A percentile compares a stretch with the other conserved stretches of the same genome.
These are phyloP conservation scores for Leptographium lundbergii DNA, from an alignment of 2,329 filamentous ascomycete species.

Conservation along the genomic window DNA sequence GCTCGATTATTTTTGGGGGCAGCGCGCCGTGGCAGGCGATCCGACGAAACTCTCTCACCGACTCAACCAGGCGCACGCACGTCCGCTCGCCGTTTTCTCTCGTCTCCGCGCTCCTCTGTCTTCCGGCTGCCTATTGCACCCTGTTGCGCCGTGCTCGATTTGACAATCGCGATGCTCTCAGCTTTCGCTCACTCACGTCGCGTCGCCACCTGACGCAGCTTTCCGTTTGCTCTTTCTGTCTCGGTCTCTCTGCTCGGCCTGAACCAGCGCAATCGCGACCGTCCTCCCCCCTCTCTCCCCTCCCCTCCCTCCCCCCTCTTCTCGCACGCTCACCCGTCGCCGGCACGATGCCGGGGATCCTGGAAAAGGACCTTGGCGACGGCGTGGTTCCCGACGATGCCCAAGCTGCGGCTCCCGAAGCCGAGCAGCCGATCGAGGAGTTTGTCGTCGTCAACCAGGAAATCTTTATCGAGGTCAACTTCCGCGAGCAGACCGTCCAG, in stretches of 20 bases:
- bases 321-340: not conserved
- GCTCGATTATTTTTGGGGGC: not conserved
- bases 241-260: not conserved
- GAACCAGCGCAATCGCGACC: not conserved
- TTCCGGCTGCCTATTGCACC: not conserved
- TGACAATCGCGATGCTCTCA: constrained; percentile 1
- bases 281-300: not conserved
- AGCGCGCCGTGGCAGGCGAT: not conserved
- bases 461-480: constrained; percentile 81
- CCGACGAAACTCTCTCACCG: not conserved
- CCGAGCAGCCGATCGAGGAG: constrained; percentile 12
- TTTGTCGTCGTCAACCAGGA: constrained; percentile 65
- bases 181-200: not conserved
- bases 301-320: not conserved
- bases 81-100: not conserved
- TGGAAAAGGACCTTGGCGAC: constrained; percentile 10
- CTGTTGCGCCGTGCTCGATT: not conserved
- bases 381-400: not conserved
- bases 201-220: constrained; percentile 1
- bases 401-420: constrained; percentile 2
- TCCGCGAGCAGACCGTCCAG: constrained; percentile 58
- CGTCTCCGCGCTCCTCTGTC: not conserved
- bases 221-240: not conserved
- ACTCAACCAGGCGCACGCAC: not conserved
- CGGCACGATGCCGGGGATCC: constrained; percentile 15